These are phyloP conservation scores for Ceratobasidium sp. DNA, from an alignment of 1,284 basidiomycete genomes.

Conservation along the genomic window DNA sequence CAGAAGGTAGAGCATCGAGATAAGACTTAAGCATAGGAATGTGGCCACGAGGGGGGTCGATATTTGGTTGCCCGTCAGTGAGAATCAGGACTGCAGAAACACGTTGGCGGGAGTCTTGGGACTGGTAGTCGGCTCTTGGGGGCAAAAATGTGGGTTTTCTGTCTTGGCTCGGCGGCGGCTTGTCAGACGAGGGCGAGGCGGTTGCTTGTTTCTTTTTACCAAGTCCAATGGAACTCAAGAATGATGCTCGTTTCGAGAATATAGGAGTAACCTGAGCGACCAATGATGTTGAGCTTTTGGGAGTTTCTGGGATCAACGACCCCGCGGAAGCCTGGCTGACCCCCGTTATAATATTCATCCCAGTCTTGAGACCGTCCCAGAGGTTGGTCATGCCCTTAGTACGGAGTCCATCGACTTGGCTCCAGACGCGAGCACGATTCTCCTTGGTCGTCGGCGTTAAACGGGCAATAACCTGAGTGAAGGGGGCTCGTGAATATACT, in stretches of 20 bases:
- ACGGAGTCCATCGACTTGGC: conserved; percentile 35
- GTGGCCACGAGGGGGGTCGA: conserved; percentile 41
- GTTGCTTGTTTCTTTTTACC: conserved; percentile 12
- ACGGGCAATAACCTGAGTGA: conserved; percentile 16
- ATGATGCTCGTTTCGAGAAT: conserved; percentile 5
- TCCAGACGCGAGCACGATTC: conserved; percentile 34
- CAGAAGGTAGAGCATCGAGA: conserved; percentile 32
- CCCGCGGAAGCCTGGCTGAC: background rate
- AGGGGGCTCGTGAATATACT: background rate
- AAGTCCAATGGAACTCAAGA: background rate
- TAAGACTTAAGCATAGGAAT: conserved; percentile 41
- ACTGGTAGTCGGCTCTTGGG: background rate
- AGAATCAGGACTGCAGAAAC: conserved; percentile 41
- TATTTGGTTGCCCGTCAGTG: conserved; percentile 42
- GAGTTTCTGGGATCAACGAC: background rate
- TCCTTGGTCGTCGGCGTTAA: conserved; percentile 36
- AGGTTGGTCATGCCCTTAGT: conserved; percentile 41
- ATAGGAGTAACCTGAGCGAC: background rate
- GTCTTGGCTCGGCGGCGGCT: background rate
- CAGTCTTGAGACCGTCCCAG: conserved; percentile 42
- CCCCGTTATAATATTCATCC: conserved; percentile 42
- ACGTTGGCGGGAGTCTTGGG: conserved; percentile 1
- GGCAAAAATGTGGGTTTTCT: background rate
- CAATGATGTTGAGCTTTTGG: background rate
- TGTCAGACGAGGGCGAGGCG: background rate